A percentile compares a stretch with the other conserved stretches of the same genome.
Evolutionary conservation across 495 filamentous ascomycete genomes (phyloP).

Genomic region (Friedmanniomyces endolithicus): DNA sequence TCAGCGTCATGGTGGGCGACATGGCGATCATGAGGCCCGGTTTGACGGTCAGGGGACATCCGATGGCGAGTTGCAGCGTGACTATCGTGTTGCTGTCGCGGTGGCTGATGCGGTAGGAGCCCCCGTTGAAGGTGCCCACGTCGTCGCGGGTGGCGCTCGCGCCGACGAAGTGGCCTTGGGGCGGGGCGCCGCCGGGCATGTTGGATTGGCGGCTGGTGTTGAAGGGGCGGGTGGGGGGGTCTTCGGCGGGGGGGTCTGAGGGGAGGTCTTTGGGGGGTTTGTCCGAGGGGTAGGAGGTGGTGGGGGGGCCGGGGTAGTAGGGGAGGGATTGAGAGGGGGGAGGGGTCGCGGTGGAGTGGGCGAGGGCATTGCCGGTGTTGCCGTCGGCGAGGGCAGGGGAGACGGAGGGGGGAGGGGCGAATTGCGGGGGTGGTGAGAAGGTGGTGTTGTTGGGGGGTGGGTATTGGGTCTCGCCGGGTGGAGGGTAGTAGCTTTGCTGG

Average conservation of each 20-base stretch:
- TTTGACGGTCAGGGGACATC: conserved; percentile 68
- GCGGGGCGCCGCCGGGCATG: conserved; percentile 37
- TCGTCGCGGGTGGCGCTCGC: conserved; percentile 56
- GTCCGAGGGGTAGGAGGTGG: conserved; percentile 7
- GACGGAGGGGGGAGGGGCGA: conserved; percentile 22
- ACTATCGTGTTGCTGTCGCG: conserved; percentile 80
- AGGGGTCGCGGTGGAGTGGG: not conserved
- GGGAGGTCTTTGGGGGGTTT: conserved; percentile 10
- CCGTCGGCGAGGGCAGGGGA: conserved; percentile 19
- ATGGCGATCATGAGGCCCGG: conserved; percentile 91
- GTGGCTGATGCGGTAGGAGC: conserved; percentile 85
- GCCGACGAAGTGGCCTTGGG: conserved; percentile 46
- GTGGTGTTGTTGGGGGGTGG: conserved; percentile 9
- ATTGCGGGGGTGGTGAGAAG: conserved; percentile 30
- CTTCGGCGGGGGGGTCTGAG: conserved; percentile 3
- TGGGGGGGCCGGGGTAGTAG: conserved; percentile 14
- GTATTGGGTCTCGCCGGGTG: conserved; percentile 26
- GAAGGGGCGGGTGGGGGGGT: conserved; percentile 8
- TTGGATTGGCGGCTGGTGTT: conserved; percentile 18
- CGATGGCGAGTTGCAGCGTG: conserved; percentile 80
- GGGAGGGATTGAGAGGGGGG: conserved; percentile 8
- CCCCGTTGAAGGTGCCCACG: conserved; percentile 89
- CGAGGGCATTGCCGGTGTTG: conserved; percentile 12
- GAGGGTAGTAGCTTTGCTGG: conserved; percentile 32
- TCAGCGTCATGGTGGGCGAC: conserved; percentile 73